A percentile compares a stretch with the other conserved stretches of the same genome.
These are phyloP conservation scores for Lineolata rhizophorae DNA, from an alignment of 495 filamentous ascomycete species.

Conservation along the genomic window DNA sequence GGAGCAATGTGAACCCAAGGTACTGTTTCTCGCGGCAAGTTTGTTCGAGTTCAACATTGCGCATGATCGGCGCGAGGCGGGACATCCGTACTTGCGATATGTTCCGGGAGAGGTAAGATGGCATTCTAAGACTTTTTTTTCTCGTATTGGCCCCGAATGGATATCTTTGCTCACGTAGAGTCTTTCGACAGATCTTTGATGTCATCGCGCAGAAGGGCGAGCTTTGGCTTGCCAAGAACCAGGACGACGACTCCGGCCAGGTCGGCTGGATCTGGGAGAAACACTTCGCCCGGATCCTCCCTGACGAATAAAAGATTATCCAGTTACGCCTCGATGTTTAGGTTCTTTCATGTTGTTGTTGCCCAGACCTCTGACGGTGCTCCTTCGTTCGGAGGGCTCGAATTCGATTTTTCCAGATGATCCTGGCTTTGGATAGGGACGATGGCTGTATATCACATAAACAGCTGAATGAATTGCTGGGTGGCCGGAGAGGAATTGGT, in stretches of 20 bases:
- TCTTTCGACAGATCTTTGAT: slow-evolving; percentile 27
- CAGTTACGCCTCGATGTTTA: no score
- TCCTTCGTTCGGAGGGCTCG: no score
- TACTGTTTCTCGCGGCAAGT: slow-evolving; percentile 78
- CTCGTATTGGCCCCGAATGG: neutral
- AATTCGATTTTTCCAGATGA: no score
- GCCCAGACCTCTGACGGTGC: no score
- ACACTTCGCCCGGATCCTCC: slow-evolving; percentile 45
- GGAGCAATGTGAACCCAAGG: no score
- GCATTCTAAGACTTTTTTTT: no score
- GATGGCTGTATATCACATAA: no score
- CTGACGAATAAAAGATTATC: slow-evolving; percentile 10
- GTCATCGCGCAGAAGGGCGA: slow-evolving; percentile 82
- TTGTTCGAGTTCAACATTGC: slow-evolving; percentile 95
- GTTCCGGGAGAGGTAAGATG: slow-evolving; percentile 67
- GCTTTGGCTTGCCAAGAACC: slow-evolving; percentile 92
- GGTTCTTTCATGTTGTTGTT: no score
- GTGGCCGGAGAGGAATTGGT: no score
- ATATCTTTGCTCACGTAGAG: neutral
- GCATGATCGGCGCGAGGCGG: slow-evolving; percentile 72
- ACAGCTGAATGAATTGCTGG: no score
- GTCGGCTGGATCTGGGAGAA: slow-evolving; percentile 99
- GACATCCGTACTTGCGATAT: slow-evolving; percentile 91
- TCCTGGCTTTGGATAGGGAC: no score
- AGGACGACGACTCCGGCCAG: slow-evolving; percentile 55